Evolutionary conservation across 345 rosid species (phyloP).

Genomic region (Hibiscus syriacus): DNA sequence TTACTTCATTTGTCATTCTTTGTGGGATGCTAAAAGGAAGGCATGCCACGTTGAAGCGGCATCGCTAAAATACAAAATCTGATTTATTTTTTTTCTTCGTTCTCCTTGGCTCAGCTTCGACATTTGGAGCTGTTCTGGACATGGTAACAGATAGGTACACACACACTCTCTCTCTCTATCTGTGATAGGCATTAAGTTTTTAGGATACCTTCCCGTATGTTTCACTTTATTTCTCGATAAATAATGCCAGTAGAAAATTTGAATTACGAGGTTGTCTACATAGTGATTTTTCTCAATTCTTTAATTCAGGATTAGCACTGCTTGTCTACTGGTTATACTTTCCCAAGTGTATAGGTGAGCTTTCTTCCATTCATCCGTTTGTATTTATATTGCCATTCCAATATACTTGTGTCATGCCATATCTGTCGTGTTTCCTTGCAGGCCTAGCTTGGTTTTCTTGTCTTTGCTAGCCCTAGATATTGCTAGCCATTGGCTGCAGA

Average conservation of each 20-base stretch:
- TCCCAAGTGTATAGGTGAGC: slow-evolving; percentile 74
- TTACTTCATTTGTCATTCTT: background rate
- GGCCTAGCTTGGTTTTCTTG: slow-evolving; percentile 87
- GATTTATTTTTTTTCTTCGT: slow-evolving; percentile 12
- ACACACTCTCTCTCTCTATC: background rate
- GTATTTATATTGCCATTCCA: background rate
- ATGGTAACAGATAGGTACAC: slow-evolving; percentile 91
- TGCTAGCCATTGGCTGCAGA: slow-evolving; percentile 91
- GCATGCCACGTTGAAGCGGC: background rate
- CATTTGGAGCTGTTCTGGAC: slow-evolving; percentile 95
- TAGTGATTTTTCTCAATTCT: slow-evolving; percentile 8
- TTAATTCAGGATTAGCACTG: slow-evolving; percentile 81
- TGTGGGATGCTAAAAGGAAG: background rate
- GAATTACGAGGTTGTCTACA: background rate
- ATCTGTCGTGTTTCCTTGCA: slow-evolving; percentile 19
- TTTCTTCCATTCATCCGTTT: background rate
- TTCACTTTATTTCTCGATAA: background rate
- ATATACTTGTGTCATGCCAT: background rate
- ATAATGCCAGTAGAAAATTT: background rate
- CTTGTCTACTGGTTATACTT: slow-evolving; percentile 80
- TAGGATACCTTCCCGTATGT: background rate
- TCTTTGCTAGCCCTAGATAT: slow-evolving; percentile 85
- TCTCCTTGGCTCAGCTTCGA: slow-evolving; percentile 53
- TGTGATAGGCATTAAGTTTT: background rate
- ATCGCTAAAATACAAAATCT: slow-evolving; percentile 3